phyloP scores from a whole-genome alignment of 169 alveolate genomes.

The Babesia bigemina region DNA sequence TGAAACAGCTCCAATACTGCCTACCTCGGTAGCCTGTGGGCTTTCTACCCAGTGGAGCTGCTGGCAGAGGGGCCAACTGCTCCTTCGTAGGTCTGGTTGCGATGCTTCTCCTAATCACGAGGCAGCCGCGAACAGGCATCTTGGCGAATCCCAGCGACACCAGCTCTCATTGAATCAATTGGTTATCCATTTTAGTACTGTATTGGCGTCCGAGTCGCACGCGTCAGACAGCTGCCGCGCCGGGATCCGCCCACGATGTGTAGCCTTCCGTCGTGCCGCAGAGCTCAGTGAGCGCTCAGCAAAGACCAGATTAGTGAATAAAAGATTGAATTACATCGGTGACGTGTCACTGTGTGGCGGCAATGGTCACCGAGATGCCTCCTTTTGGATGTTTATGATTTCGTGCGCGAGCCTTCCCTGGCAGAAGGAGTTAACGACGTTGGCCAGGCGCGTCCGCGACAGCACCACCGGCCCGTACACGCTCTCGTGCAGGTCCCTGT shows the following conservation, averaged over 20 bases:
- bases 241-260: too few relatives aligned
- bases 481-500: slow-evolving; percentile 55
- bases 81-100: slow-evolving; percentile 64
- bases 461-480: slow-evolving; percentile 57
- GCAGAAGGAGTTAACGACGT: slow-evolving; percentile 44
- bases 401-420: slow-evolving; percentile 61
- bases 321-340: too few relatives aligned
- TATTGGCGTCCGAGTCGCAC: too few relatives aligned
- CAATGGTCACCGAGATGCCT: neutral
- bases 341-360: too few relatives aligned
- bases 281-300: too few relatives aligned
- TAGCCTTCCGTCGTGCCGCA: too few relatives aligned
- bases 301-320: too few relatives aligned
- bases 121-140: slow-evolving; percentile 10
- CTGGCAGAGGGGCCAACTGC: slow-evolving; percentile 46
- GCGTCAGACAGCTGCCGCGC: too few relatives aligned
- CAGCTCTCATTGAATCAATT: too few relatives aligned
- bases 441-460: slow-evolving; percentile 31
- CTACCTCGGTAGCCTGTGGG: slow-evolving; percentile 54
- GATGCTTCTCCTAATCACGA: slow-evolving; percentile 17
- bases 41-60: slow-evolving; percentile 43
- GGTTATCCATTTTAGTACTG: too few relatives aligned
- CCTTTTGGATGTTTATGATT: slow-evolving; percentile 30
- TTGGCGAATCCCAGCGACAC: neutral
- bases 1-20: neutral